A percentile compares a stretch with the other conserved stretches of the same genome.
Evolutionary conservation across 129 eudicot genomes (phyloP).

Genomic region (Artemisia annua): DNA sequence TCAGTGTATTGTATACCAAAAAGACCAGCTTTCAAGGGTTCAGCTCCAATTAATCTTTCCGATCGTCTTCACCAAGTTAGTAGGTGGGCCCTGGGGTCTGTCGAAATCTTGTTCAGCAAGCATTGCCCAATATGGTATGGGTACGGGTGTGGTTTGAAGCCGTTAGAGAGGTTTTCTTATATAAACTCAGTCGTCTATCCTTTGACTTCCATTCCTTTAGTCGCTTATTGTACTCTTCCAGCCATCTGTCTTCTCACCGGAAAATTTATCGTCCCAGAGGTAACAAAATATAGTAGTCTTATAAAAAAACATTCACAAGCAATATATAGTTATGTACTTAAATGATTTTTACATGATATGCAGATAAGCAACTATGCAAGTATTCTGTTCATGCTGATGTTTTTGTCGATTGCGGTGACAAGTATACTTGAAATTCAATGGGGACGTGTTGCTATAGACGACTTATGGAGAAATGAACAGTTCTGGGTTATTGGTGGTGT

Average conservation of each 20-base stretch:
- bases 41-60: slow-evolving; percentile 89
- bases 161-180: slow-evolving; percentile 83
- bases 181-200: slow-evolving; percentile 84
- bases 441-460: slow-evolving; percentile 81
- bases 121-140: slow-evolving; percentile 97
- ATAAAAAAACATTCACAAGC: too few species aligned
- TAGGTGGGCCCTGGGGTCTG: slow-evolving; percentile 94
- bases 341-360: slow-evolving; percentile 2
- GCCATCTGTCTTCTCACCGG: slow-evolving; percentile 93
- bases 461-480: slow-evolving; percentile 85
- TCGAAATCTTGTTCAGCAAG: slow-evolving; percentile 76
- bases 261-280: slow-evolving; percentile 93
- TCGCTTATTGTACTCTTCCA: slow-evolving; percentile 79
- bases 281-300: slow-evolving; percentile 18
- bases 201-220: slow-evolving; percentile 79
- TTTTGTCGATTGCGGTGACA: slow-evolving; percentile 71
- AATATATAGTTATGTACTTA: too few species aligned
- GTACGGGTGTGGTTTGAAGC: slow-evolving; percentile 82
- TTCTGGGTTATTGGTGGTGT: slow-evolving; percentile 91
- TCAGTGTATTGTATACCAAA: slow-evolving; percentile 90
- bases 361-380: slow-evolving; percentile 92
- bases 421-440: slow-evolving; percentile 79
- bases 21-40: slow-evolving; percentile 81
- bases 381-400: slow-evolving; percentile 69
- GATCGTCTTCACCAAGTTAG: slow-evolving; percentile 96